These are phyloP conservation scores for Pythium dissimile DNA, from an alignment of 352 stramenopile species.

Conservation along the genomic window DNA sequence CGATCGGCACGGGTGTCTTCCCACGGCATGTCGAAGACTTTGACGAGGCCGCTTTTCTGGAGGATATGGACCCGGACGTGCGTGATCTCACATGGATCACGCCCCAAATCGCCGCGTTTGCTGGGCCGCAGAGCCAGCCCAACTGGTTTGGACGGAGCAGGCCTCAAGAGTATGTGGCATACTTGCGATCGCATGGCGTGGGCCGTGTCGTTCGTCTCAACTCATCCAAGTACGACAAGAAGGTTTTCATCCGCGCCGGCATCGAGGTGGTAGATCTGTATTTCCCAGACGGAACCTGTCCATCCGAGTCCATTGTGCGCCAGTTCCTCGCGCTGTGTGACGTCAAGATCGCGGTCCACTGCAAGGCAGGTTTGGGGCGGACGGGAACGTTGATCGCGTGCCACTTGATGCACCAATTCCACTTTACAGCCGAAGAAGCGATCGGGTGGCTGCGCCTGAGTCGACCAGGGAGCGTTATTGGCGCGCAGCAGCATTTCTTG, in stretches of 20 bases:
- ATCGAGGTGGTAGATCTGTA: constrained; percentile 90
- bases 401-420: constrained; percentile 94
- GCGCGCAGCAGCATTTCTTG: constrained; percentile 93
- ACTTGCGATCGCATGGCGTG: constrained; percentile 43
- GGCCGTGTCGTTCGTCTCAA: constrained; percentile 88
- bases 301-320: constrained; percentile 66
- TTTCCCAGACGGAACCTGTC: constrained; percentile 91
- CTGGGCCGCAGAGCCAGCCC: constrained; percentile 45
- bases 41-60: constrained; percentile 17
- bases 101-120: constrained; percentile 27
- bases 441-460: constrained; percentile 93
- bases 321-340: constrained; percentile 74
- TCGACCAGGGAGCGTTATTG: constrained; percentile 90
- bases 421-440: constrained; percentile 88
- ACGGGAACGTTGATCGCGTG: constrained; percentile 94
- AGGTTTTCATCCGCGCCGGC: constrained; percentile 70
- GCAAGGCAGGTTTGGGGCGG: constrained; percentile 93
- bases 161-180: constrained; percentile 32
- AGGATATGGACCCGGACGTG: constrained; percentile 22
- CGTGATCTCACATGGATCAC: constrained; percentile 29
- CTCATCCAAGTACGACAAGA: constrained; percentile 91
- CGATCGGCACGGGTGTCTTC: constrained; percentile 81
- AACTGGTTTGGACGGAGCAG: constrained; percentile 54
- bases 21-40: constrained; percentile 39
- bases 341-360: constrained; percentile 91